Percentiles rank a stretch among this genome's conserved stretches.
These are phyloP conservation scores for Sarocladium kiliense DNA, from an alignment of 2,329 filamentous ascomycete species.

Conservation along the genomic window DNA sequence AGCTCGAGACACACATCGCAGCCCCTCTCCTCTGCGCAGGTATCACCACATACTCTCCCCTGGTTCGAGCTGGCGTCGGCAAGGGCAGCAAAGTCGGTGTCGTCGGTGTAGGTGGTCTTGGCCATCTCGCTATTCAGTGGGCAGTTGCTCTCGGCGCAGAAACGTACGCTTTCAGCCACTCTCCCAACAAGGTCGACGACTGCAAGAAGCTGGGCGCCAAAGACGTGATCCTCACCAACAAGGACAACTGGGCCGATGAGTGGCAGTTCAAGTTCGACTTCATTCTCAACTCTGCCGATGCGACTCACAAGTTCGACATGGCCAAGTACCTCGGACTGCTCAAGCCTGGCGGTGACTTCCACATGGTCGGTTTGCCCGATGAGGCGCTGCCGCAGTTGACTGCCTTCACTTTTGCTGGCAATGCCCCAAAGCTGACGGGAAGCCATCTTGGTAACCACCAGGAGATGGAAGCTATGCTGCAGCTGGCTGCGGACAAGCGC, in stretches of 20 bases:
- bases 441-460: constrained; percentile 58
- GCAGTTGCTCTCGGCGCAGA: constrained; percentile 66
- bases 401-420: constrained; percentile 39
- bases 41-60: constrained; percentile 66
- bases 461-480: constrained; percentile 54
- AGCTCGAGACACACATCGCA: constrained; percentile 39
- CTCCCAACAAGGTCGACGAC: constrained; percentile 52
- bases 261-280: constrained; percentile 47
- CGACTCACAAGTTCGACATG: constrained; percentile 50
- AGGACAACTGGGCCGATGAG: constrained; percentile 53
- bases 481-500: constrained; percentile 50
- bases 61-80: constrained; percentile 61
- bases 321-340: constrained; percentile 44
- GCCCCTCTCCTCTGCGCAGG: constrained; percentile 75
- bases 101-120: constrained; percentile 67
- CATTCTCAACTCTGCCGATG: constrained; percentile 44
- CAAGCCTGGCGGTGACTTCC: constrained; percentile 49
- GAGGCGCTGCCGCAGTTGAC: constrained; percentile 37
- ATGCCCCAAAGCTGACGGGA: constrained; percentile 44
- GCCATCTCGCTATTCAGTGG: constrained; percentile 68
- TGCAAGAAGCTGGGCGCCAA: constrained; percentile 58
- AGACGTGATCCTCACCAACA: constrained; percentile 39
- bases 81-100: constrained; percentile 68
- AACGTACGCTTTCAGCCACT: constrained; percentile 59
- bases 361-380: constrained; percentile 53